Percentiles rank a stretch among this genome's conserved stretches.
Evolutionary conservation across 345 rosid genomes (phyloP).

Genomic region (Clarkia xantiana): DNA sequence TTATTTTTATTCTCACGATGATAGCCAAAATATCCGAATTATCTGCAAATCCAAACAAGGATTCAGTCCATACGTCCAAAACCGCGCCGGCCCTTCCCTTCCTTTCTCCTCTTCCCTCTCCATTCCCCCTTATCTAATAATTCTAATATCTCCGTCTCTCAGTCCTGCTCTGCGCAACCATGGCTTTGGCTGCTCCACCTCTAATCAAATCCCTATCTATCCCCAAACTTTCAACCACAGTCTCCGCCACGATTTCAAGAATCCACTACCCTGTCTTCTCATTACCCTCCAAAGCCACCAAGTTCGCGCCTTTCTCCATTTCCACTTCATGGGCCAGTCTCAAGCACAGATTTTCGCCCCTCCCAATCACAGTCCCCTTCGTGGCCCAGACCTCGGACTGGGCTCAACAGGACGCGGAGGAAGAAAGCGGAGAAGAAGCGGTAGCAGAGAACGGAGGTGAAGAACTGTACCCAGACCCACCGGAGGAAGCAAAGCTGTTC

Average conservation of each 20-base stretch:
- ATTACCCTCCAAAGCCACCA: constrained; percentile 1
- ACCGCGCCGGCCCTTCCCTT: constrained; percentile 3
- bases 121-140: neutral
- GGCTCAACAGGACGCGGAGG: constrained; percentile 27
- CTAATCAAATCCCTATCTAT: constrained; percentile 1
- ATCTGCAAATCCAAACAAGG: too few species aligned
- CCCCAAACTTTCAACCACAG: constrained; percentile 13
- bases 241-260: constrained; percentile 12
- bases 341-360: constrained; percentile 10
- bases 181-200: constrained; percentile 9
- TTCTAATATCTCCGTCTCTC: neutral
- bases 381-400: constrained; percentile 60
- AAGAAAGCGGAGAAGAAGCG: constrained; percentile 16
- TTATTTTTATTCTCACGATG: too few species aligned
- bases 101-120: constrained; percentile 5
- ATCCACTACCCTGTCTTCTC: constrained; percentile 4
- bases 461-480: constrained; percentile 26
- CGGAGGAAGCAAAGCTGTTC: constrained; percentile 78
- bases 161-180: neutral
- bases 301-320: constrained; percentile 16
- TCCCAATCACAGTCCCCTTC: constrained; percentile 15
- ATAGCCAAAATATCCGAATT: too few species aligned
- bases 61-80: too few species aligned
- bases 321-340: constrained; percentile 10
- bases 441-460: constrained; percentile 29